Evolutionary conservation across 345 rosid species (phyloP).

Genomic region (Salix caprea): DNA sequence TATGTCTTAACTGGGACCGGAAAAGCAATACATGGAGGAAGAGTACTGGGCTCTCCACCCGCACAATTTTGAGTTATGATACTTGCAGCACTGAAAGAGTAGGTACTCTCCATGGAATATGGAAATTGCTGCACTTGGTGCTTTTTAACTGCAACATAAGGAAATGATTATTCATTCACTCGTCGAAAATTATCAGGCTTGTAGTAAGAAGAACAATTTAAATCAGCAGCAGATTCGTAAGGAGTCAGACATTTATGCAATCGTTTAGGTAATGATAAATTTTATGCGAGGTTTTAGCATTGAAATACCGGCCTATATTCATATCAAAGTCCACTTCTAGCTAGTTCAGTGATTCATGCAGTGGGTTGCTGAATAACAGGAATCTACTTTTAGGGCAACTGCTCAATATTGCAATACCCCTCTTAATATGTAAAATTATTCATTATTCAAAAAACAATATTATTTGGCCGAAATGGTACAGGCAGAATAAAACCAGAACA

Average conservation of each 20-base stretch:
- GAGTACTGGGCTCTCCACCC: conserved; percentile 2
- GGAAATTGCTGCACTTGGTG: neutral
- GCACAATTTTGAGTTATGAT: conserved; percentile 12
- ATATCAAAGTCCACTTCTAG: neutral
- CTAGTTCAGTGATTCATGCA: neutral
- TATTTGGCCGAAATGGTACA: too few relatives aligned
- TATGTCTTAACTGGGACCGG: conserved; percentile 15
- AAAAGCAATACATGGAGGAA: neutral
- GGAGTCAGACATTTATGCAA: neutral
- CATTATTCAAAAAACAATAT: too few relatives aligned
- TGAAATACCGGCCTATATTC: neutral
- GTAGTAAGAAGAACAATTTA: too few relatives aligned
- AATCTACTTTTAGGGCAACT: neutral
- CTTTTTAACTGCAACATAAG: conserved; percentile 18
- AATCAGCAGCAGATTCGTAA: neutral
- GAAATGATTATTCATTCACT: neutral
- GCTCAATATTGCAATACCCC: neutral
- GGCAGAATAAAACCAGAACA: too few relatives aligned
- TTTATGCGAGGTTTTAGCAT: neutral
- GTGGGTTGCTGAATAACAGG: neutral
- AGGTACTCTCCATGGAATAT: conserved; percentile 9
- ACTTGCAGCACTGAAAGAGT: neutral
- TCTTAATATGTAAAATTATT: too few relatives aligned
- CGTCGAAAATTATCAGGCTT: neutral
- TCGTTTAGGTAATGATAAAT: neutral